These are phyloP conservation scores for Aegilops sharonensis DNA, from an alignment of 176 grass and related monocot genomes.

Conservation along the genomic window DNA sequence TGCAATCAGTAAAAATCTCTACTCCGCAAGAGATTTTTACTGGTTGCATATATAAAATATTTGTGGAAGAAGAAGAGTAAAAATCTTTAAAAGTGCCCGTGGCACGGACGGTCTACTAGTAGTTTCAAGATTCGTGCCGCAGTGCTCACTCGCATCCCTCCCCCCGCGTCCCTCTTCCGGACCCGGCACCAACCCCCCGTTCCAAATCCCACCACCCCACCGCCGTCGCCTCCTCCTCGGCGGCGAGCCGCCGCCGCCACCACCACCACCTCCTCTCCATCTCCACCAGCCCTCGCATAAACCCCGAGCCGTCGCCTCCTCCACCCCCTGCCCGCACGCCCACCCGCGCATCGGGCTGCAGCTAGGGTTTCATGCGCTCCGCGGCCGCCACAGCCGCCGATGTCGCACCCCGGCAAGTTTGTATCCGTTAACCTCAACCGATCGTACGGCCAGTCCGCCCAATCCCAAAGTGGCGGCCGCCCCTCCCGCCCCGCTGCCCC, in stretches of 20 bases:
- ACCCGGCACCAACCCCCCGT: conserved; percentile 36
- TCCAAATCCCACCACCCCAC: conserved; percentile 40
- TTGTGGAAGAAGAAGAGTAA: no score
- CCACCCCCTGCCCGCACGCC: not conserved
- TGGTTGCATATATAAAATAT: no score
- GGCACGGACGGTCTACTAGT: no score
- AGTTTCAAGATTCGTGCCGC: conserved; percentile 8
- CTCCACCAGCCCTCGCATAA: not conserved
- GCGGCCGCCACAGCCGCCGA: conserved; percentile 39
- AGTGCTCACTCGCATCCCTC: not conserved
- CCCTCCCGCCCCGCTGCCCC: conserved; percentile 41
- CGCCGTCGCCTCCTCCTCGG: conserved; percentile 46
- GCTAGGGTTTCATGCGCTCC: conserved; percentile 60
- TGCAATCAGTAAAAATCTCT: no score
- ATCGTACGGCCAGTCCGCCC: conserved; percentile 61
- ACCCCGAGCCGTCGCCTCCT: not conserved
- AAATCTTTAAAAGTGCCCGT: no score
- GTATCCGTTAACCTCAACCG: conserved; percentile 83
- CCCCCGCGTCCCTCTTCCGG: not conserved
- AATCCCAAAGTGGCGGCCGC: conserved; percentile 42
- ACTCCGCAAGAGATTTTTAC: no score
- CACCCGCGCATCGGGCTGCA: conserved; percentile 32
- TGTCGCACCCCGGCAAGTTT: conserved; percentile 90
- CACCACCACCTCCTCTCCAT: not conserved
- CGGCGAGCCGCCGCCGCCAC: conserved; percentile 29